phyloP scores from a whole-genome alignment of 2,329 filamentous ascomycete species.

The Zymoseptoria brevis region DNA sequence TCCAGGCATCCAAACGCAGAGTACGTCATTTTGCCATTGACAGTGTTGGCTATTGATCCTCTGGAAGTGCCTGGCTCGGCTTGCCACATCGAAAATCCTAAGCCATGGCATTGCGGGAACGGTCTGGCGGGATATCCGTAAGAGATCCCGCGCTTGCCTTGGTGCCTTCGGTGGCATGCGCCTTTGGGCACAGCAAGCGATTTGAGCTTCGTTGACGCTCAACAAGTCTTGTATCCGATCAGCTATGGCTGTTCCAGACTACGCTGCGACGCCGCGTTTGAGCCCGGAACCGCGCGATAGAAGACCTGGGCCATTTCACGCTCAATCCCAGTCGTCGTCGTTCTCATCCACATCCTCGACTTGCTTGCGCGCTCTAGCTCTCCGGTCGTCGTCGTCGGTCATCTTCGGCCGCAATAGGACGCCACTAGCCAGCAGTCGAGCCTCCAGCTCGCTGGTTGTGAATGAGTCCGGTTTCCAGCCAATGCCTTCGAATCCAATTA shows the following conservation, averaged over 20 bases:
- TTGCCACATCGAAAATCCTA: no score
- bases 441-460: slow-evolving; percentile 47
- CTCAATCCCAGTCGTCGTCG: slow-evolving; percentile 47
- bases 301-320: background rate
- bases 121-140: no score
- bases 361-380: slow-evolving; percentile 26
- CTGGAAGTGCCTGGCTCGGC: no score
- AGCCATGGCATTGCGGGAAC: no score
- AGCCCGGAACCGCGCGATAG: background rate
- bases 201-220: no score
- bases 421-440: slow-evolving; percentile 42
- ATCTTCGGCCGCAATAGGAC: slow-evolving; percentile 48
- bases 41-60: no score
- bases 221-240: no score
- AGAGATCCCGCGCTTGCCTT: no score
- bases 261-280: background rate
- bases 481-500: slow-evolving; percentile 53
- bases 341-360: slow-evolving; percentile 34
- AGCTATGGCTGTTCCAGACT: background rate
- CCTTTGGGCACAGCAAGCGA: no score
- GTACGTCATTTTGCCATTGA: no score
- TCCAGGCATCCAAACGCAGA: no score
- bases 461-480: slow-evolving; percentile 47
- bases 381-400: slow-evolving; percentile 35
- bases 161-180: no score